Conservation (phyloP, 495 filamentous ascomycete genomes). For the Staphylotrichum longicolle region DNA sequence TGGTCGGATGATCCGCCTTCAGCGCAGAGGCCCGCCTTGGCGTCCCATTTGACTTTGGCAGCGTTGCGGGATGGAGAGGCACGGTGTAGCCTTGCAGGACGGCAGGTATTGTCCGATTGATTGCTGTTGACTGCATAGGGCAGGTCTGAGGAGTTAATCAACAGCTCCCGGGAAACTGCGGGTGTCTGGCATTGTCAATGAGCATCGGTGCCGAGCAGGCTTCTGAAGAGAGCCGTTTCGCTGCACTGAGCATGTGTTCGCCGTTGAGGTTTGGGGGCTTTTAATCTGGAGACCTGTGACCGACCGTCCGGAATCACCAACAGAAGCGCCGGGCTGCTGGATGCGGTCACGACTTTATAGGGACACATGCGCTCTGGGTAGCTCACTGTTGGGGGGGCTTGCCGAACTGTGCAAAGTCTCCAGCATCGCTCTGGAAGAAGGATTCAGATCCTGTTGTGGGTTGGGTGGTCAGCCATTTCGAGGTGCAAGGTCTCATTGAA, state of each 20-base stretch:
- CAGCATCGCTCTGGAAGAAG: not conserved
- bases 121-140: not conserved
- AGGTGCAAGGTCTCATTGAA: too few relatives aligned
- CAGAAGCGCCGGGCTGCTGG: not conserved
- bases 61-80: not conserved
- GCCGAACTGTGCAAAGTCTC: not conserved
- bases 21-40: conserved; percentile 15
- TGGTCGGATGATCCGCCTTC: conserved; percentile 12
- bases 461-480: not conserved
- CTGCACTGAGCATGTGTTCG: too few relatives aligned
- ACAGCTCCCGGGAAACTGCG: not conserved
- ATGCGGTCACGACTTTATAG: conserved; percentile 14
- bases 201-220: not conserved
- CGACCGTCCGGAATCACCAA: conserved; percentile 4
- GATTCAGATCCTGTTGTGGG: not conserved
- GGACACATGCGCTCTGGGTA: not conserved
- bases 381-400: not conserved
- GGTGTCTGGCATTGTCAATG: too few relatives aligned
- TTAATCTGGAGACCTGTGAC: not conserved
- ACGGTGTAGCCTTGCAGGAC: conserved; percentile 12
- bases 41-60: conserved; percentile 9
- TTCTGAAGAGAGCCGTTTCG: not conserved
- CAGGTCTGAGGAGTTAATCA: not conserved
- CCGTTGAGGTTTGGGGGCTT: too few relatives aligned
- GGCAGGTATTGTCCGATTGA: not conserved